Base-by-base conservation (phyloP, 2,329 filamentous ascomycete species). In the Verticillium dahliae region DNA sequence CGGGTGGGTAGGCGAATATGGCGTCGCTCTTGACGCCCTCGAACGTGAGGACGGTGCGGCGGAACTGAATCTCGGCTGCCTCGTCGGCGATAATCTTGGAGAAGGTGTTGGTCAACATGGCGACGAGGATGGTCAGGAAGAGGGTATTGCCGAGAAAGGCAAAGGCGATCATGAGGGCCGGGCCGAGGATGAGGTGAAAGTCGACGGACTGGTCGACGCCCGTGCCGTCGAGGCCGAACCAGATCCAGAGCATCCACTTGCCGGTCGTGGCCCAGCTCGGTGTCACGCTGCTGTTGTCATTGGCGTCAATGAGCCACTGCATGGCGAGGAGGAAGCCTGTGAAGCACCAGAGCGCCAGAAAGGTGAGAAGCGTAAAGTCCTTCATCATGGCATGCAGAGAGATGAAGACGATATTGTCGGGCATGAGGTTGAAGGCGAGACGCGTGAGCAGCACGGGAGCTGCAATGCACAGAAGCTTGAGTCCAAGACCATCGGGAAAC, bases 241-340 rank as follows among this genome's bases (percentile, higher is more conserved):
- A 96, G 65, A 96, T 93, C 83, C 90, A 95, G 1, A 95, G 83
- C 90, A 96, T 94, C 91, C 91, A 96, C 73, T 93, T 92, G 55
- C 86, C 45, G 15, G 45, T 86, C 65, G 95, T 92, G 1, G 87
- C 90, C 4, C 80, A 83, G 57, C 10, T 33, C 13, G 31, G 37
- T 14, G 34, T 45, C 18, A 55, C 52, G 68, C 62, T 57, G n/a
- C n/a, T 15, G 45, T 9, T 15, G 60, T 89, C 86, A 1, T 75
- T 73, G 22, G 85, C 87, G 65, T 90, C 82, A 62, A 86, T 86
- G 9, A 96, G 84, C 91, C 91, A 95, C 41, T 88, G 81, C 72
- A 96, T 83, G 27, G 90, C 90, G 55, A 96, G 78, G 59, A 95
- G 74, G 73, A 96, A 95, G 3, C 91, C 91, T 54, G 86, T 85